Base-by-base conservation (phyloP, 2,329 filamentous ascomycete species). In the Apiospora malaysiana region DNA sequence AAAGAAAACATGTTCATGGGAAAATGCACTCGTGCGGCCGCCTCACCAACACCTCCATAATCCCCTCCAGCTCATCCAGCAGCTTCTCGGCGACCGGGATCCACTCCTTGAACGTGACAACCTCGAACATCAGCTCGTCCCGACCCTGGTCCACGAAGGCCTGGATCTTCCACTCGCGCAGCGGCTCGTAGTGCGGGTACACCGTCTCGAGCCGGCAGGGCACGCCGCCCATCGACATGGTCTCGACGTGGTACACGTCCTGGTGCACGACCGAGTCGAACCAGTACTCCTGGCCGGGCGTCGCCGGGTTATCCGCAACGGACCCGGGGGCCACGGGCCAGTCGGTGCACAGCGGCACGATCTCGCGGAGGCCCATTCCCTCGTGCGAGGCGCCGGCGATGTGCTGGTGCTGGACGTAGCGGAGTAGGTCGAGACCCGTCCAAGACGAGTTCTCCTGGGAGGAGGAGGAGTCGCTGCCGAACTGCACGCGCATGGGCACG, bases 161-260 rank as follows among this genome's bases (percentile, higher is more conserved):
- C 83, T 92, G 88, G 49, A 90, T 84, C 82, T 91, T 90, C 82
- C 89, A 90, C 77, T 86, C 86, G 23, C 83, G 79, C 56, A 89
- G 78, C 47, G 86, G 87, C 73, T 90, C 88, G 43, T 86, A 83
- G 74, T 89, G 86, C 2, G 89, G 87, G 75, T 90, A 90, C 21
- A 87, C 76, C 14, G 89, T 91, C 79, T 90, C 89, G 73, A 90
- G 85, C 51, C 81, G 81, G 75, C 80, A 84, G 66, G 40, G 72
- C 16, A 78, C 80, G 27, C 74, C 76, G n/a, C 79, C 77, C 71
- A 86, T 82, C 5, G 74, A 78, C 16, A 90, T 82, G 37, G 81
- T 82, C 75, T 91, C 89, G n/a, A 90, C 88, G 76, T 90, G 88
- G 70, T 87, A 86, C 63, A 88, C 87, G 74, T 88, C 87, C 78